Conservation (phyloP, 164 flowering plant genomes). For the Amborella trichopoda region DNA sequence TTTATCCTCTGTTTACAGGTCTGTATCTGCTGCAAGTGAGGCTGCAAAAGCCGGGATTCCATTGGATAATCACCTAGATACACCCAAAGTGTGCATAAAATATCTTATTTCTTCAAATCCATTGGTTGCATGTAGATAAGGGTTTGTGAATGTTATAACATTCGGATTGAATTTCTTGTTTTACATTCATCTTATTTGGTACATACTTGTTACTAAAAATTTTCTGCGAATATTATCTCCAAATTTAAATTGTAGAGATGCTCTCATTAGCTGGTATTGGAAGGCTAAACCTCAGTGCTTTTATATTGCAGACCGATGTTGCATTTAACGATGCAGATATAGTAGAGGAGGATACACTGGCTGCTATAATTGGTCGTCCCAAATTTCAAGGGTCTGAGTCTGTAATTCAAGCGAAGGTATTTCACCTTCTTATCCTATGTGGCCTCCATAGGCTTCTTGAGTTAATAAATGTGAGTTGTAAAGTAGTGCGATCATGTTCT, state of each 20-base stretch:
- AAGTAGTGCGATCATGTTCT: too few species aligned
- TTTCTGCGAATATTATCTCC: not conserved
- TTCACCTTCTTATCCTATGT: too few species aligned
- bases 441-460: too few species aligned
- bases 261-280: too few species aligned
- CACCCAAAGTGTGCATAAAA: slow-evolving; percentile 30
- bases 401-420: slow-evolving; percentile 48
- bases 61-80: slow-evolving; percentile 24
- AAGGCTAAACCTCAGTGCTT: not conserved
- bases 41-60: slow-evolving; percentile 72
- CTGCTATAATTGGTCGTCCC: slow-evolving; percentile 44
- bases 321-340: slow-evolving; percentile 63
- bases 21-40: slow-evolving; percentile 48
- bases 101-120: slow-evolving; percentile 8
- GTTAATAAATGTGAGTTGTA: too few species aligned
- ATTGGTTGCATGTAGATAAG: slow-evolving; percentile 12
- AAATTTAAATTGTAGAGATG: not conserved
- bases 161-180: slow-evolving; percentile 1
- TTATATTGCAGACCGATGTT: slow-evolving; percentile 44
- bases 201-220: too few species aligned
- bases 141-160: slow-evolving; percentile 14
- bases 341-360: slow-evolving; percentile 50
- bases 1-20: slow-evolving; percentile 26
- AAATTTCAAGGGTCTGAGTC: slow-evolving; percentile 35
- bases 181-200: too few species aligned